Evolutionary conservation across 371 early-diverging fungal species (phyloP).

Genomic region (Cokeromyces recurvatus): DNA sequence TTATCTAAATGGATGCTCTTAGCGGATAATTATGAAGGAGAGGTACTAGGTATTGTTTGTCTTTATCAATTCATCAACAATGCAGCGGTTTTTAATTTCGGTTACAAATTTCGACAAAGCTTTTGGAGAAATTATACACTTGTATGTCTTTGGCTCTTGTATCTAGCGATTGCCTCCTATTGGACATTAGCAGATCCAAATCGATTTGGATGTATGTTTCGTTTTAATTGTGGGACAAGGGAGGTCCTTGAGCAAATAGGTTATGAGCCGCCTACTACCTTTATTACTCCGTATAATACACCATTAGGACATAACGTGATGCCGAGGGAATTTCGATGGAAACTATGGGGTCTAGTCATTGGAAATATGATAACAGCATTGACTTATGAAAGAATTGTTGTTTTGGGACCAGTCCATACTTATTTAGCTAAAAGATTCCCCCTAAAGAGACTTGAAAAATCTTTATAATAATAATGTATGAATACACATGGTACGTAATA

Average conservation of each 20-base stretch:
- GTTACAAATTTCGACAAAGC: slow-evolving; percentile 57
- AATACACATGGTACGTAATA: neutral
- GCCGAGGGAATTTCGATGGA: slow-evolving; percentile 54
- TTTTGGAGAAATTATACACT: slow-evolving; percentile 58
- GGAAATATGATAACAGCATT: slow-evolving; percentile 29
- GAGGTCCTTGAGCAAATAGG: slow-evolving; percentile 38
- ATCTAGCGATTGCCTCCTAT: slow-evolving; percentile 51
- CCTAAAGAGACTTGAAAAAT: slow-evolving; percentile 24
- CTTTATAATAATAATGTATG: slow-evolving; percentile 8
- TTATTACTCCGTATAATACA: slow-evolving; percentile 53
- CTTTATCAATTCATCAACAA: slow-evolving; percentile 63
- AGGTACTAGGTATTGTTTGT: slow-evolving; percentile 47
- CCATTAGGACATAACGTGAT: slow-evolving; percentile 66
- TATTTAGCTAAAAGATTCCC: slow-evolving; percentile 31
- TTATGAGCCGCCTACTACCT: slow-evolving; percentile 31
- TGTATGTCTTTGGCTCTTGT: slow-evolving; percentile 45
- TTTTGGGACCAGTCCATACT: slow-evolving; percentile 34
- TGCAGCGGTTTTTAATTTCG: slow-evolving; percentile 65
- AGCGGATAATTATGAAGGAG: slow-evolving; percentile 75
- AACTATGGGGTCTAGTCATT: slow-evolving; percentile 43
- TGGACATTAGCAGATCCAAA: slow-evolving; percentile 67
- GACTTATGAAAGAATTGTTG: slow-evolving; percentile 23
- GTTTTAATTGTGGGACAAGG: slow-evolving; percentile 67
- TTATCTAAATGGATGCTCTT: slow-evolving; percentile 70
- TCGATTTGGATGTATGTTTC: slow-evolving; percentile 62